These are phyloP conservation scores for Iris pallida DNA, from an alignment of 116 monocot genomes.

Conservation along the genomic window DNA sequence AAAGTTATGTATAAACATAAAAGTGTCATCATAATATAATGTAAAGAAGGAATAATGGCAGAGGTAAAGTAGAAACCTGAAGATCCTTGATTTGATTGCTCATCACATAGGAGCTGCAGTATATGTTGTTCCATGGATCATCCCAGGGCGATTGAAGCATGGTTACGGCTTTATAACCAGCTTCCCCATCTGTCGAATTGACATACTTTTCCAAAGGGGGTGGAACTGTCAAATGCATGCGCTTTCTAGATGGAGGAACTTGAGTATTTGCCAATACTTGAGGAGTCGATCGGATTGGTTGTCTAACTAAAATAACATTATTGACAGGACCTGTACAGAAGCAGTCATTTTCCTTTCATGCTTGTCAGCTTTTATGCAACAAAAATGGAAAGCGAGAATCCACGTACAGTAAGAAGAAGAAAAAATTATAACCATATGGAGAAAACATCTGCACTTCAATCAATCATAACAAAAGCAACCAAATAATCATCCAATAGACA, in stretches of 20 bases:
- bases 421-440: no score
- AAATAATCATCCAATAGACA: no score
- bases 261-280: conserved; percentile 17
- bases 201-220: conserved; percentile 55
- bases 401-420: no score
- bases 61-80: conserved; percentile 36
- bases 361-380: neutral
- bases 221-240: conserved; percentile 25
- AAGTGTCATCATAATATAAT: neutral
- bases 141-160: conserved; percentile 17
- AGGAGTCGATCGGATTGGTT: conserved; percentile 12
- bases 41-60: neutral
- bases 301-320: conserved; percentile 69
- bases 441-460: no score
- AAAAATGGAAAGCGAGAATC: no score
- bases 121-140: conserved; percentile 25
- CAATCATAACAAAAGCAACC: no score
- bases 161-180: conserved; percentile 30
- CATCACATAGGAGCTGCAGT: conserved; percentile 47
- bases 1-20: no score
- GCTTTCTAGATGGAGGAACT: conserved; percentile 27
- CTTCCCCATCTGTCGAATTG: conserved; percentile 35
- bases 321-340: conserved; percentile 61
- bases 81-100: conserved; percentile 64
- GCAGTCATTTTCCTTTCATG: neutral